These are phyloP conservation scores for Trichoderma koningiopsis DNA, from an alignment of 2,329 filamentous ascomycete species.

Conservation along the genomic window DNA sequence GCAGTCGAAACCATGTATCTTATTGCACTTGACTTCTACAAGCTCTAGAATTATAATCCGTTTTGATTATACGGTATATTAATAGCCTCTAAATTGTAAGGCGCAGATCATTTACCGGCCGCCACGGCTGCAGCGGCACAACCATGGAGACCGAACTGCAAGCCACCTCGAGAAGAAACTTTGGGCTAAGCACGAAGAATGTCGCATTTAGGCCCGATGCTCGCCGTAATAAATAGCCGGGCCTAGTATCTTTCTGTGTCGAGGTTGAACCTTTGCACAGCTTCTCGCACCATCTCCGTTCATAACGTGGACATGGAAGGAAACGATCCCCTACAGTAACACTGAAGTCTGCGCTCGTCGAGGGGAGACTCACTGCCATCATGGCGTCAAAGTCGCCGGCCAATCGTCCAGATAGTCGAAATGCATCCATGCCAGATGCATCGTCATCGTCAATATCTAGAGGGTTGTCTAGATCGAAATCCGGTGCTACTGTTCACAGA, in stretches of 20 bases:
- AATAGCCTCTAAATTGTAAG: background rate
- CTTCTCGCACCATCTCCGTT: background rate
- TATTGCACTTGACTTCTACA: background rate
- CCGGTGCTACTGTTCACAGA: background rate
- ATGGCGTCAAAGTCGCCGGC: background rate
- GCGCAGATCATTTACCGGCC: background rate
- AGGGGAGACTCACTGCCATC: background rate
- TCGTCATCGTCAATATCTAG: background rate
- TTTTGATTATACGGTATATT: background rate
- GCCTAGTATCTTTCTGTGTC: background rate
- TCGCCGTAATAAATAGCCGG: background rate
- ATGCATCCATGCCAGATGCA: background rate
- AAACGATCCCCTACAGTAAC: background rate
- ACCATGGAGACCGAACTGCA: background rate
- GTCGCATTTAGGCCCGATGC: background rate
- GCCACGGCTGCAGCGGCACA: background rate
- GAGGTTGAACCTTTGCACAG: background rate
- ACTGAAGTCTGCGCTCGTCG: background rate
- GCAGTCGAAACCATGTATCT: background rate
- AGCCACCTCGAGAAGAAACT: background rate
- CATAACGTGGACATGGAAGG: background rate
- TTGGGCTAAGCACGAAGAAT: background rate
- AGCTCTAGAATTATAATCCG: background rate
- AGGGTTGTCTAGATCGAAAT: background rate
- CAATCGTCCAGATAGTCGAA: background rate